These are phyloP conservation scores for Ustilago nuda DNA, from an alignment of 1,284 basidiomycete genomes.

Conservation along the genomic window DNA sequence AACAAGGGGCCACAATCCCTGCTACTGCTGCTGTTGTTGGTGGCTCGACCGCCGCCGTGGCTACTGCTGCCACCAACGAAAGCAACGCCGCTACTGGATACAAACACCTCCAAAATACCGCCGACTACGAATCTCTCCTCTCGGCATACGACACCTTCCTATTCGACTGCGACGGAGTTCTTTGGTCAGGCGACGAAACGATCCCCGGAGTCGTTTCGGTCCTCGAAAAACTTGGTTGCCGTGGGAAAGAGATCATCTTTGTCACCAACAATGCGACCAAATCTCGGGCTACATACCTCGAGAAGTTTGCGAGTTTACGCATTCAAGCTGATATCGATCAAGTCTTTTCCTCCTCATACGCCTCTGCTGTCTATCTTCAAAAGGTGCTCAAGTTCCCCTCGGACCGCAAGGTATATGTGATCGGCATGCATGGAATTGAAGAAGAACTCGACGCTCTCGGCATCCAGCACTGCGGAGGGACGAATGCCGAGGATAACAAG, in stretches of 20 bases:
- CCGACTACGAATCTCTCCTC: constrained; percentile 55
- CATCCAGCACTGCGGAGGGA: constrained; percentile 83
- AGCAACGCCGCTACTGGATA: constrained; percentile 24
- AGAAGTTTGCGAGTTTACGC: constrained; percentile 89
- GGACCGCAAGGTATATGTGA: constrained; percentile 94
- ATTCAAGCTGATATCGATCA: constrained; percentile 84
- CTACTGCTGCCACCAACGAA: background rate
- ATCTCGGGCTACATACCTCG: constrained; percentile 85
- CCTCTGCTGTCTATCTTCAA: constrained; percentile 91
- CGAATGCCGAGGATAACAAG: constrained; percentile 83
- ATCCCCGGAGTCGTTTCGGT: constrained; percentile 70
- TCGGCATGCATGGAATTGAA: constrained; percentile 91
- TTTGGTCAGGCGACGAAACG: constrained; percentile 80
- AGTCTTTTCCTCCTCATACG: constrained; percentile 94
- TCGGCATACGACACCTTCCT: constrained; percentile 65
- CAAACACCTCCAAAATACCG: constrained; percentile 40
- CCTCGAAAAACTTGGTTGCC: constrained; percentile 60
- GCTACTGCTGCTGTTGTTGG: constrained; percentile 23
- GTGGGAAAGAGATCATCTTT: constrained; percentile 89
- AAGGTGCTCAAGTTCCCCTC: constrained; percentile 87
- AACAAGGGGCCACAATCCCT: constrained; percentile 16
- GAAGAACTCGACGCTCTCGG: constrained; percentile 90
- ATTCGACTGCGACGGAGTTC: constrained; percentile 88
- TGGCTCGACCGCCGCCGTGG: constrained; percentile 9
- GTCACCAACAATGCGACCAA: constrained; percentile 99